Conservation (phyloP, 2,329 filamentous ascomycete species). For the Cordyceps farinosa region DNA sequence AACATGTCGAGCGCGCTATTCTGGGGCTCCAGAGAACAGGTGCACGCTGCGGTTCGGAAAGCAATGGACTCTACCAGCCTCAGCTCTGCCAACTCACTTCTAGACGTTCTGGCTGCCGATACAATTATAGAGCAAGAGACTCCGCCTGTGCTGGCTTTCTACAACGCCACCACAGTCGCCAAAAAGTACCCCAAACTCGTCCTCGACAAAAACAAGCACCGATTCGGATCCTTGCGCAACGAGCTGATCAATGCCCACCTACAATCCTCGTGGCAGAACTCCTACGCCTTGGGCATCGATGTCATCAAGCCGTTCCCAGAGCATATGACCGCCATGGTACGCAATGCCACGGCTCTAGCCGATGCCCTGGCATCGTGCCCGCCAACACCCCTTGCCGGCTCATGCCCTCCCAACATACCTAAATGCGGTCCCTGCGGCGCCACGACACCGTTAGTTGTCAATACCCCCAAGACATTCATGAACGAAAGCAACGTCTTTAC, state of each 20-base stretch:
- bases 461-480: constrained; percentile 62
- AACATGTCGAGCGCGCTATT: constrained; percentile 69
- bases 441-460: constrained; percentile 61
- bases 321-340: constrained; percentile 69
- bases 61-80: constrained; percentile 54
- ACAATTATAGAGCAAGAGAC: constrained; percentile 63
- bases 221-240: constrained; percentile 61
- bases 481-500: constrained; percentile 74
- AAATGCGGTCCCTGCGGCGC: constrained; percentile 70
- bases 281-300: constrained; percentile 71
- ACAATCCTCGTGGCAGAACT: constrained; percentile 78
- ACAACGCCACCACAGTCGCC: constrained; percentile 60
- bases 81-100: constrained; percentile 58
- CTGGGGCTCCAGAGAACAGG: constrained; percentile 61
- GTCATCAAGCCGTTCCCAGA: constrained; percentile 76
- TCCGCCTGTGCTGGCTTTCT: constrained; percentile 71
- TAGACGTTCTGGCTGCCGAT: constrained; percentile 56
- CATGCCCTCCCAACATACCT: constrained; percentile 78
- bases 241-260: constrained; percentile 80
- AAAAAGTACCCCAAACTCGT: constrained; percentile 63
- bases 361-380: constrained; percentile 73
- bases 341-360: constrained; percentile 68
- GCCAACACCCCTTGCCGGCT: constrained; percentile 65
- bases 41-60: constrained; percentile 60
- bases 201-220: constrained; percentile 50